These are phyloP conservation scores for Lachnellula hyalina DNA, from an alignment of 2,329 filamentous ascomycete genomes.

Conservation along the genomic window DNA sequence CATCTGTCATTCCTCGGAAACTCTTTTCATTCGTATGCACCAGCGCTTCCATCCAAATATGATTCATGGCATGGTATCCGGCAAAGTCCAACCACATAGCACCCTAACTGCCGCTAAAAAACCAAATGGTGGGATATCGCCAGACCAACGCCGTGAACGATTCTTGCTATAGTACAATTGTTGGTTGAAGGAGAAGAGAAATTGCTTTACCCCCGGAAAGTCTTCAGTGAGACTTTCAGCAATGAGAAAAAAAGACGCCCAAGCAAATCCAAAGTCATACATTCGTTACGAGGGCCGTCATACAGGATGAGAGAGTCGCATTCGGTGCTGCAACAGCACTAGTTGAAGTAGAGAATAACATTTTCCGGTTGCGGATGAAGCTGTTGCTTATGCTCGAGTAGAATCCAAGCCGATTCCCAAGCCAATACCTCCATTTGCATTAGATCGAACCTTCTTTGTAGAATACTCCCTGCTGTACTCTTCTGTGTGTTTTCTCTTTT, in stretches of 20 bases:
- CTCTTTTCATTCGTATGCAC: too few relatives aligned
- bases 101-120: too few relatives aligned
- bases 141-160: neutral
- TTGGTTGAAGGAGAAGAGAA: neutral
- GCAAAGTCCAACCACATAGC: too few relatives aligned
- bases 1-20: too few relatives aligned
- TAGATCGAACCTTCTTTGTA: constrained; percentile 44
- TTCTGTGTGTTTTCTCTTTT: constrained; percentile 30
- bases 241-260: neutral
- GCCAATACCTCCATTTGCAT: constrained; percentile 42
- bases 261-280: neutral
- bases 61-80: too few relatives aligned
- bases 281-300: neutral
- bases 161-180: neutral
- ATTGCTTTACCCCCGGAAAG: neutral
- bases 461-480: constrained; percentile 5
- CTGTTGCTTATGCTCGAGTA: constrained; percentile 1
- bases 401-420: constrained; percentile 45
- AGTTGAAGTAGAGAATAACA: too few relatives aligned
- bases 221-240: neutral
- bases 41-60: too few relatives aligned
- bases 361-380: neutral
- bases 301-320: neutral
- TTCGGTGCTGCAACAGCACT: too few relatives aligned
- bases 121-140: neutral